Percentiles rank a stretch among this genome's conserved stretches.
Conservation (phyloP, 2,329 filamentous ascomycete species). For the Pseudocercospora ulei region DNA sequence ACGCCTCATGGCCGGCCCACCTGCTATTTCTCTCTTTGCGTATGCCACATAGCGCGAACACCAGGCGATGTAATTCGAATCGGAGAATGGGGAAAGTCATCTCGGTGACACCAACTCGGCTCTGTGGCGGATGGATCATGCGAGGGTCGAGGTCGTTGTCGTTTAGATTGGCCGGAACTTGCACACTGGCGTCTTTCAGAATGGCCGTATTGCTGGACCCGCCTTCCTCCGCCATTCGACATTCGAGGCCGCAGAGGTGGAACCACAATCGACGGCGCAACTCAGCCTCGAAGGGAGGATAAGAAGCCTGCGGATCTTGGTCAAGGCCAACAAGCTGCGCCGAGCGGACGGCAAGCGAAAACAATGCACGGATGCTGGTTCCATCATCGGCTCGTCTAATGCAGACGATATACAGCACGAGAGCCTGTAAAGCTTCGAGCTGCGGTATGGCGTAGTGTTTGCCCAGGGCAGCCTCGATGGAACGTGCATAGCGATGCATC, state of each 20-base stretch:
- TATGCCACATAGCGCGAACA: conserved; percentile 18
- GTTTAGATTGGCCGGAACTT: conserved; percentile 26
- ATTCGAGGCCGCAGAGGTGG: conserved; percentile 25
- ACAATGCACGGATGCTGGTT: conserved; percentile 18
- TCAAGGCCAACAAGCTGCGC: conserved; percentile 22
- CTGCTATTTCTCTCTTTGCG: conserved; percentile 10
- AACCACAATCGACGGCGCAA: conserved; percentile 24
- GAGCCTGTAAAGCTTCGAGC: conserved; percentile 22
- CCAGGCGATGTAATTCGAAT: conserved; percentile 23
- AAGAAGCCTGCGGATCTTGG: conserved; percentile 17
- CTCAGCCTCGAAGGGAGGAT: conserved; percentile 21
- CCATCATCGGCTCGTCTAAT: conserved; percentile 18
- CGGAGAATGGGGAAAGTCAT: conserved; percentile 23
- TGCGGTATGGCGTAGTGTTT: conserved; percentile 19
- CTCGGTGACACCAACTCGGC: conserved; percentile 23
- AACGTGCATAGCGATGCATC: conserved; percentile 17
- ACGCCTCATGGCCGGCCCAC: conserved; percentile 6
- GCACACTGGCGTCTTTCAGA: conserved; percentile 21
- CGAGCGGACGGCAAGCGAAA: conserved; percentile 19
- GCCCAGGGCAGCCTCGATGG: conserved; percentile 17
- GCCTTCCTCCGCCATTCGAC: conserved; percentile 25
- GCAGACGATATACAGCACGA: conserved; percentile 23
- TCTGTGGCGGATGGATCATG: conserved; percentile 17
- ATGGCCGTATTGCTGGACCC: conserved; percentile 19
- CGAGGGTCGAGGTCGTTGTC: conserved; percentile 25